Evolutionary conservation across 163 green algal genomes (phyloP).

Genomic region (Chlamydomonas reinhardtii): DNA sequence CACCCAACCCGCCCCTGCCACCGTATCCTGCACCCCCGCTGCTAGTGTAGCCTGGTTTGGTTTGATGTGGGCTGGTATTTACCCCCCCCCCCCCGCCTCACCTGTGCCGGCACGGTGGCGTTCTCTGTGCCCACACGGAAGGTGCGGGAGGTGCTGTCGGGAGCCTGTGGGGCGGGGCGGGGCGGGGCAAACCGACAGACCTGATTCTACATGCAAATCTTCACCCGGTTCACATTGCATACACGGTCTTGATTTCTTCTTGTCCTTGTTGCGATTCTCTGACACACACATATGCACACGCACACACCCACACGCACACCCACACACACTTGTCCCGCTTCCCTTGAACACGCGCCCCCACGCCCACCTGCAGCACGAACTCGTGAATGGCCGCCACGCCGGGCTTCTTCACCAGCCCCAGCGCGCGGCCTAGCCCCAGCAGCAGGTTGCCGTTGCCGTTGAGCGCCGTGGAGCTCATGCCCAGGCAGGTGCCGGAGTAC

Average conservation of each 20-base stretch:
- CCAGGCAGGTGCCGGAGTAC: slow-evolving; percentile 77
- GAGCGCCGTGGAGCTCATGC: slow-evolving; percentile 72
- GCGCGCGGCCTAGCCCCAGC: slow-evolving; percentile 56
- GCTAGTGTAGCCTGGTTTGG: too few species aligned
- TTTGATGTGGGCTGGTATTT: too few species aligned
- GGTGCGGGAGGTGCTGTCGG: slow-evolving; percentile 74
- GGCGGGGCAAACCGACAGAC: too few species aligned
- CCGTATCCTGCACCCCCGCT: too few species aligned
- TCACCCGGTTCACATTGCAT: too few species aligned
- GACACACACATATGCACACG: too few species aligned
- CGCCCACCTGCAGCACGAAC: slow-evolving; percentile 72
- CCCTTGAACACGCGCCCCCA: background rate
- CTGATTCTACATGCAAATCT: too few species aligned
- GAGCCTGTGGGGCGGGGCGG: slow-evolving; percentile 50
- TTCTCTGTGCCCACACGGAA: slow-evolving; percentile 82
- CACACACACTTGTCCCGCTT: too few species aligned
- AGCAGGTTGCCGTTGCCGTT: slow-evolving; percentile 61
- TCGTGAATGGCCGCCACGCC: slow-evolving; percentile 80
- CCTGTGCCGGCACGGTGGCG: slow-evolving; percentile 80
- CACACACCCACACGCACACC: too few species aligned
- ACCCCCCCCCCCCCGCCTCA: background rate
- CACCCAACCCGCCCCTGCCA: too few species aligned
- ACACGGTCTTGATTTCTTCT: too few species aligned
- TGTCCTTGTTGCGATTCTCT: too few species aligned
- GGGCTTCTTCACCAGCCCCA: slow-evolving; percentile 64